Percentiles rank a stretch among this genome's conserved stretches.
These are phyloP conservation scores for Arachis monticola DNA, from an alignment of 331 rosid species.

Conservation along the genomic window DNA sequence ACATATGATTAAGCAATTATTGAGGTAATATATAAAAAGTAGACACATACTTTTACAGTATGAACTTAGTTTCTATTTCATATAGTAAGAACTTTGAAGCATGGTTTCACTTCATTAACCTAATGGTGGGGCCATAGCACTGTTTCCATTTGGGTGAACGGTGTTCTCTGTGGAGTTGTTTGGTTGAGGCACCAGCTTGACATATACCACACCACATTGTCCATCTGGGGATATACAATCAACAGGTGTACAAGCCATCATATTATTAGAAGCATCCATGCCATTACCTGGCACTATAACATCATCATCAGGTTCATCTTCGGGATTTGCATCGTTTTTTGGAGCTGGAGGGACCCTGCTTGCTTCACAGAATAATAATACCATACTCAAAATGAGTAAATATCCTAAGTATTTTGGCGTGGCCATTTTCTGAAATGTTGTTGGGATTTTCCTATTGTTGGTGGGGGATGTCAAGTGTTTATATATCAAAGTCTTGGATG, in stretches of 20 bases:
- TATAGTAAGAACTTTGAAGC: no score
- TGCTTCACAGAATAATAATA: conserved; percentile 20
- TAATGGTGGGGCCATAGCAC: no score
- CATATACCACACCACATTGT: conserved; percentile 14
- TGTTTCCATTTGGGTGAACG: background rate
- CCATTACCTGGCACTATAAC: background rate
- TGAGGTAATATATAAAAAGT: no score
- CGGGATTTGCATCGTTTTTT: background rate
- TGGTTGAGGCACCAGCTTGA: conserved; percentile 5
- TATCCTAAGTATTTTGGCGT: conserved; percentile 15
- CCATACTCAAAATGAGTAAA: conserved; percentile 10
- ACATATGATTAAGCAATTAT: no score
- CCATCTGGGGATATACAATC: conserved; percentile 27
- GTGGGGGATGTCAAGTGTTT: conserved; percentile 25
- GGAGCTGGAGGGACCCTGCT: conserved; percentile 25
- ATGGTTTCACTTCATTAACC: no score
- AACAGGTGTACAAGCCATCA: conserved; percentile 29
- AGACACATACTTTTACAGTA: no score
- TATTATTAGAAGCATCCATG: background rate
- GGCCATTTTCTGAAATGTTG: conserved; percentile 20
- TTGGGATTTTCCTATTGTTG: background rate
- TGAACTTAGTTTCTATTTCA: no score
- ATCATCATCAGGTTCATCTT: background rate
- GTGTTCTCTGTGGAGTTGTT: no score
- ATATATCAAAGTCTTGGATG: conserved; percentile 8